Conservation (phyloP, 2,329 filamentous ascomycete genomes). For the Diaporthe velutina region DNA sequence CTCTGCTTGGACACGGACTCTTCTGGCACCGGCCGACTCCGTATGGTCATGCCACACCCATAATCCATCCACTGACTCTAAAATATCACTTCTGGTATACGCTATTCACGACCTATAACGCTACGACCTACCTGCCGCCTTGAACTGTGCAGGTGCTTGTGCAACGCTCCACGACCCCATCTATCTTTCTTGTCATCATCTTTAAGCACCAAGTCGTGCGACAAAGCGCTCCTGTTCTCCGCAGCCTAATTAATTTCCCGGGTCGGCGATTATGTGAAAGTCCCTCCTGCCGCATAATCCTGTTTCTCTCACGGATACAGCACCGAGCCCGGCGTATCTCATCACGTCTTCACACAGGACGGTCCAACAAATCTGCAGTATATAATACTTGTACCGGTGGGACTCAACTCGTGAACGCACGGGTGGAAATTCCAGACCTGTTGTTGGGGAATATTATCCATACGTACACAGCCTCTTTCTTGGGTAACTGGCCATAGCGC, state of each 20-base stretch:
- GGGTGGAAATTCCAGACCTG: neutral
- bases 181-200: constrained; percentile 11
- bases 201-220: neutral
- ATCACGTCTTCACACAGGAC: neutral
- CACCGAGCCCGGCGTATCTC: constrained; percentile 8
- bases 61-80: constrained; percentile 3
- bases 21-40: constrained; percentile 10
- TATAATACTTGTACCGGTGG: neutral
- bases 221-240: neutral
- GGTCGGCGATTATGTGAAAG: constrained; percentile 27
- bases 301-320: neutral
- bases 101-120: neutral
- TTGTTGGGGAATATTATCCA: neutral
- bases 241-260: neutral
- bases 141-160: constrained; percentile 6
- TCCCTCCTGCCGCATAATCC: neutral
- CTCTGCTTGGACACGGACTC: constrained; percentile 32
- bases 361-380: neutral
- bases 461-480: neutral
- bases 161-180: neutral
- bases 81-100: constrained; percentile 14
- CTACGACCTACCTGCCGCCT: neutral
- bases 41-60: constrained; percentile 13
- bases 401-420: neutral
- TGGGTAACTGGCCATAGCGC: constrained; percentile 4